These are phyloP conservation scores for Ricinus communis DNA, from an alignment of 345 rosid genomes.

Conservation along the genomic window DNA sequence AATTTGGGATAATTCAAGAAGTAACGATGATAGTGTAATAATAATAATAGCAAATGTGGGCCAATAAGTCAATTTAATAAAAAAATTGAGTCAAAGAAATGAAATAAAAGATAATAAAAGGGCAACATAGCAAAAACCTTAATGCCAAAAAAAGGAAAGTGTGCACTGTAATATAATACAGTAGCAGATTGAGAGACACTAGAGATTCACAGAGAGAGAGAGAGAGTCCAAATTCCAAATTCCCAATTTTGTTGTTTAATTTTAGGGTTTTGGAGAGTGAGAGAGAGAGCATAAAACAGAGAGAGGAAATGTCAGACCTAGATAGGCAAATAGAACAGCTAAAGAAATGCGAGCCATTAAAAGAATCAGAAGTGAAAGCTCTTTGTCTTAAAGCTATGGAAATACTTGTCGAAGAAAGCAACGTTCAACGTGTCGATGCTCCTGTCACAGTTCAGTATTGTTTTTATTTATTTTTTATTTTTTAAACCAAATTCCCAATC, in stretches of 20 bases:
- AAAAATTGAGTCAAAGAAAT: no score
- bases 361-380: conserved; percentile 92
- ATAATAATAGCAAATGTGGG: not conserved
- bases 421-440: conserved; percentile 95
- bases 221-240: not conserved
- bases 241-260: not conserved
- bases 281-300: not conserved
- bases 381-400: conserved; percentile 97
- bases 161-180: no score
- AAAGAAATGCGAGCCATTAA: conserved; percentile 91
- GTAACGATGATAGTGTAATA: no score
- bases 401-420: conserved; percentile 94
- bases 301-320: conserved; percentile 78
- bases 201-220: no score
- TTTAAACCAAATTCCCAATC: not conserved
- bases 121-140: no score
- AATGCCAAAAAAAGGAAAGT: no score
- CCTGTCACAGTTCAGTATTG: conserved; percentile 73
- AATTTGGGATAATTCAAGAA: no score
- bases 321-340: conserved; percentile 95
- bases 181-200: no score
- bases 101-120: no score
- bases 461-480: not conserved
- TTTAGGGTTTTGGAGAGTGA: not conserved
- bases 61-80: no score